Conservation (phyloP, 1,284 basidiomycete species). For the Moesziomyces sp. region DNA sequence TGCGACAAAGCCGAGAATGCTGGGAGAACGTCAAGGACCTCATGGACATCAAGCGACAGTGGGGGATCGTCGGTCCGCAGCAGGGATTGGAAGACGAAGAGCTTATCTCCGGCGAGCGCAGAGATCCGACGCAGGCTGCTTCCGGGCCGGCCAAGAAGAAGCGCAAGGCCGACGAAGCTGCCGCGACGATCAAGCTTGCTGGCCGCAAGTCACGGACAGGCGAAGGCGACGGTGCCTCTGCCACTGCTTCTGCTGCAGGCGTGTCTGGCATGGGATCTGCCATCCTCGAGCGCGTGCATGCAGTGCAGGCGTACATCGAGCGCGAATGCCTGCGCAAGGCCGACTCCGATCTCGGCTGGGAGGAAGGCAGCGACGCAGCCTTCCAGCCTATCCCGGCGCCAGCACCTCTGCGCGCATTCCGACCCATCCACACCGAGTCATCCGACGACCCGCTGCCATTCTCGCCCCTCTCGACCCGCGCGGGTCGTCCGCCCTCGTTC, state of each 20-base stretch:
- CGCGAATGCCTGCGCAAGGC: conserved; percentile 58
- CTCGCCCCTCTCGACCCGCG: conserved; percentile 43
- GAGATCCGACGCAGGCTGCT: conserved; percentile 39
- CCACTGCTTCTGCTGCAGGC: conserved; percentile 25
- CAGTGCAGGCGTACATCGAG: conserved; percentile 65
- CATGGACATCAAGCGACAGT: conserved; percentile 60
- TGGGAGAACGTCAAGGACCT: conserved; percentile 58
- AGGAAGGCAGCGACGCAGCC: conserved; percentile 64
- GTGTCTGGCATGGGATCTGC: conserved; percentile 71
- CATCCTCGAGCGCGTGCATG: conserved; percentile 61
- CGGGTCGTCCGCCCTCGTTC: conserved; percentile 65
- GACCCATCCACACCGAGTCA: conserved; percentile 61
- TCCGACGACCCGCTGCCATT: conserved; percentile 35
- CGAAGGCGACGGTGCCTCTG: conserved; percentile 38
- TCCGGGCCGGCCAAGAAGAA: conserved; percentile 60
- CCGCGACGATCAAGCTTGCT: conserved; percentile 50
- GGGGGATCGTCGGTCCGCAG: conserved; percentile 57
- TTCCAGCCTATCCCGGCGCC: conserved; percentile 61
- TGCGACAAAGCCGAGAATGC: conserved; percentile 50
- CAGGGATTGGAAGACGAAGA: conserved; percentile 63
- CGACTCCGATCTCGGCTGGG: conserved; percentile 62
- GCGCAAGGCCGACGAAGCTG: conserved; percentile 58
- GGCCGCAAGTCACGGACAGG: conserved; percentile 48
- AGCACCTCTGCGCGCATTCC: conserved; percentile 56
- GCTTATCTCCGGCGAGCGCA: conserved; percentile 58